These are phyloP conservation scores for Cicer judaicum DNA, from an alignment of 306 rosid species.

Conservation along the genomic window DNA sequence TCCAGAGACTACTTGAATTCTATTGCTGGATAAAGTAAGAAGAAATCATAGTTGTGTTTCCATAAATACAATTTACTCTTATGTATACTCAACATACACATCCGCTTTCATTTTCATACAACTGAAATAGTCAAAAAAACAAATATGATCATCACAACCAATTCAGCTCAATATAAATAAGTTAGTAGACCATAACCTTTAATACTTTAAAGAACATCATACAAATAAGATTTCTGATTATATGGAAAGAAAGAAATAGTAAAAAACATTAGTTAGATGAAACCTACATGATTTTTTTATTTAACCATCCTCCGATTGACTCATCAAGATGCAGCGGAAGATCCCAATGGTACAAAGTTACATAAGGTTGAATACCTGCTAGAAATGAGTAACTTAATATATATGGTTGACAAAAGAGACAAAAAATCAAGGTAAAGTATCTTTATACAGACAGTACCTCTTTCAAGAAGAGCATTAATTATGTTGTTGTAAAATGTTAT, in stretches of 20 bases:
- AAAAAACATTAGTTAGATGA: constrained; percentile 9
- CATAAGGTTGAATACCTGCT: constrained; percentile 86
- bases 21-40: constrained; percentile 14
- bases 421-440: constrained; percentile 24
- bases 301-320: constrained; percentile 87
- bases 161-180: constrained; percentile 10
- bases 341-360: constrained; percentile 96
- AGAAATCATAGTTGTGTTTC: constrained; percentile 1
- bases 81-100: not conserved
- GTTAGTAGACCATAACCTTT: constrained; percentile 15
- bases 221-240: constrained; percentile 7
- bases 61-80: not conserved
- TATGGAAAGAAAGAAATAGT: constrained; percentile 24
- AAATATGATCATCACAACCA: not conserved
- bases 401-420: constrained; percentile 24
- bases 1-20: no score
- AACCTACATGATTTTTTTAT: constrained; percentile 77
- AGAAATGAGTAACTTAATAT: constrained; percentile 40
- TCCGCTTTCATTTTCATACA: constrained; percentile 7
- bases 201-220: constrained; percentile 20
- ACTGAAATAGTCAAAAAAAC: constrained; percentile 1
- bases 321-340: constrained; percentile 92
- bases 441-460: constrained; percentile 56
- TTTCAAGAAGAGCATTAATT: constrained; percentile 84
- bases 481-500: constrained; percentile 74